Evolutionary conservation across 1,284 basidiomycete genomes (phyloP).

Genomic region (Cerrena zonata): DNA sequence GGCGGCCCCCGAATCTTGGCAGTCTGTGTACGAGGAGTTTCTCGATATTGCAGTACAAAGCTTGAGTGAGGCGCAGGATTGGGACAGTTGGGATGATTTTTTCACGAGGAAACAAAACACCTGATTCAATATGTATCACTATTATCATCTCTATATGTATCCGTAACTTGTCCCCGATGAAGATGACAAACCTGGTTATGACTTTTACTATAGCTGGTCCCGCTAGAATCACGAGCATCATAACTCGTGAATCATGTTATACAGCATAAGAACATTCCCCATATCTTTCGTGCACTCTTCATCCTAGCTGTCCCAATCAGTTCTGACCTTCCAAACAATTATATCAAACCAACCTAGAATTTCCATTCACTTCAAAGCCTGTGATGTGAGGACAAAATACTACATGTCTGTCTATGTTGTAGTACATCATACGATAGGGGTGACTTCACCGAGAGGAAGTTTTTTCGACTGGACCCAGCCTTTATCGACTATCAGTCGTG

Average conservation of each 20-base stretch:
- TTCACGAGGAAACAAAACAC: too few relatives aligned
- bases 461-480: conserved; percentile 31
- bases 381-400: conserved; percentile 55
- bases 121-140: too few relatives aligned
- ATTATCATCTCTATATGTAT: too few relatives aligned
- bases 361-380: conserved; percentile 42
- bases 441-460: conserved; percentile 43
- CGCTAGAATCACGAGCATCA: conserved; percentile 2
- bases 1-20: too few relatives aligned
- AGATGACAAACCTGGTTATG: neutral
- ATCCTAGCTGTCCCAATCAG: conserved; percentile 56
- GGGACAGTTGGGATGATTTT: too few relatives aligned
- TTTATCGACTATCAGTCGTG: conserved; percentile 5
- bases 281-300: conserved; percentile 53
- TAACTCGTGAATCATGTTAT: conserved; percentile 34
- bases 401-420: conserved; percentile 65
- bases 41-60: too few relatives aligned
- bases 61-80: too few relatives aligned
- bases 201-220: neutral
- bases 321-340: too few relatives aligned
- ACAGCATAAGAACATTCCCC: conserved; percentile 14
- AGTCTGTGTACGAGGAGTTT: too few relatives aligned
- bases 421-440: conserved; percentile 38
- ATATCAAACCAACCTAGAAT: conserved; percentile 16
- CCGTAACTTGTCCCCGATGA: too few relatives aligned